Conservation (phyloP, 2,329 filamentous ascomycete species). For the Ceratocystis eucalypticola region DNA sequence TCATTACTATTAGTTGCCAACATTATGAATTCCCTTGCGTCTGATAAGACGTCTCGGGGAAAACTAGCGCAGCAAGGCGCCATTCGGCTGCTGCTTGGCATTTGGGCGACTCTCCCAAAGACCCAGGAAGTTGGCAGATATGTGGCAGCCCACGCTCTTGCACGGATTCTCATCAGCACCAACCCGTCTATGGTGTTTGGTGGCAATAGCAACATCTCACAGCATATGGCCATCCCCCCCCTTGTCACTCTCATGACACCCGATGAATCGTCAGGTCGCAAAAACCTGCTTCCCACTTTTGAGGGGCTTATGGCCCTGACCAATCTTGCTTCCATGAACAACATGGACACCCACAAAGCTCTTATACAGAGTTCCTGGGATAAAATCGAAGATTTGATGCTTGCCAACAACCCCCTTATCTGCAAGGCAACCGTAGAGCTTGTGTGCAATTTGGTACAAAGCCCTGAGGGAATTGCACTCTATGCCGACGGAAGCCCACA, state of each 20-base stretch:
- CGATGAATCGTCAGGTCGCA: constrained; percentile 47
- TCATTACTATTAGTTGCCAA: constrained; percentile 60
- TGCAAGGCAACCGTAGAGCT: constrained; percentile 77
- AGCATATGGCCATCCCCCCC: constrained; percentile 69
- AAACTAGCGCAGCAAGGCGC: constrained; percentile 87
- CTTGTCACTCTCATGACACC: constrained; percentile 60
- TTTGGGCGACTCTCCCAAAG: constrained; percentile 48
- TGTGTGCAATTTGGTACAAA: constrained; percentile 75
- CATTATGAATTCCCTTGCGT: constrained; percentile 65
- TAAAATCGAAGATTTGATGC: constrained; percentile 68
- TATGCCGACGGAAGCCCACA: constrained; percentile 55
- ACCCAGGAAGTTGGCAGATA: constrained; percentile 36
- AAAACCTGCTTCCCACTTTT: constrained; percentile 77
- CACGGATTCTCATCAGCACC: constrained; percentile 73
- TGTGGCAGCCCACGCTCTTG: constrained; percentile 64
- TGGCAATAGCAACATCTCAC: constrained; percentile 56
- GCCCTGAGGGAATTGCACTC: constrained; percentile 49
- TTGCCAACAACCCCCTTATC: constrained; percentile 61
- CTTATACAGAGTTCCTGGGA: constrained; percentile 65
- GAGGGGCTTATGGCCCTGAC: constrained; percentile 85
- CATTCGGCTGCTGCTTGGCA: constrained; percentile 65
- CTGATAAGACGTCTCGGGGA: constrained; percentile 59
- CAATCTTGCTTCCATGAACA: constrained; percentile 74
- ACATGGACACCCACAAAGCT: constrained; percentile 46
- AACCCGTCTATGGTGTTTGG: constrained; percentile 77